These are phyloP conservation scores for Arctostaphylos glauca DNA, from an alignment of 148 eudicot genomes.

Conservation along the genomic window DNA sequence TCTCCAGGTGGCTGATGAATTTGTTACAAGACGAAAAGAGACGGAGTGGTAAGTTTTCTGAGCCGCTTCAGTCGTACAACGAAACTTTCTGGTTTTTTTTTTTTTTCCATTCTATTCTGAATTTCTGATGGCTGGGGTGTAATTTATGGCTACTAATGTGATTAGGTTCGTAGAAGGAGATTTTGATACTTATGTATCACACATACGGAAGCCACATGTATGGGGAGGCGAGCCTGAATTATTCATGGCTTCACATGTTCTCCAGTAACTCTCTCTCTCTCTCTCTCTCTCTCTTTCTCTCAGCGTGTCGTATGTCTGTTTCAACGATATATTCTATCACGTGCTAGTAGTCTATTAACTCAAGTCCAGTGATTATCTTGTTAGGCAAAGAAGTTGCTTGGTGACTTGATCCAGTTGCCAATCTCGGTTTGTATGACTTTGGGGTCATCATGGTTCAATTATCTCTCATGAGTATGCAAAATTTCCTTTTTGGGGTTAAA, in stretches of 20 bases:
- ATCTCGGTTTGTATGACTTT: not conserved
- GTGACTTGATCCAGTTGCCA: not conserved
- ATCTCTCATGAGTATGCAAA: not conserved
- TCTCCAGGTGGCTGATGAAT: conserved; percentile 85
- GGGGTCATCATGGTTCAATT: not conserved
- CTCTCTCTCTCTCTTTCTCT: not conserved
- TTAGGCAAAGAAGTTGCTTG: not conserved
- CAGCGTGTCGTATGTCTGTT: not conserved
- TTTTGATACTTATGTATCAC: conserved; percentile 67
- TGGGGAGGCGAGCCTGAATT: conserved; percentile 99
- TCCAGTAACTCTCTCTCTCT: conserved; percentile 47
- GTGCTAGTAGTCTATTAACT: not conserved
- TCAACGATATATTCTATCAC: not conserved
- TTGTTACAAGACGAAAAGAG: conserved; percentile 81
- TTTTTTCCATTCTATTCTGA: not conserved
- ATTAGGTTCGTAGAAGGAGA: conserved; percentile 96
- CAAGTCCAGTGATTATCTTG: not conserved
- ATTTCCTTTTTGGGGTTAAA: not conserved
- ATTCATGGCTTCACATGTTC: conserved; percentile 94
- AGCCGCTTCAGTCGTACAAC: not conserved
- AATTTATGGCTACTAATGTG: conserved; percentile 16
- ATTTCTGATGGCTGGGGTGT: not conserved
- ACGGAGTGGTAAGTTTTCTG: conserved; percentile 79
- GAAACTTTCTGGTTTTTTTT: not conserved
- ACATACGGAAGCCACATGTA: conserved; percentile 81